A percentile compares a stretch with the other conserved stretches of the same genome.
Conservation (phyloP, 208 protist species). For the Leptomonas seymouri region DNA sequence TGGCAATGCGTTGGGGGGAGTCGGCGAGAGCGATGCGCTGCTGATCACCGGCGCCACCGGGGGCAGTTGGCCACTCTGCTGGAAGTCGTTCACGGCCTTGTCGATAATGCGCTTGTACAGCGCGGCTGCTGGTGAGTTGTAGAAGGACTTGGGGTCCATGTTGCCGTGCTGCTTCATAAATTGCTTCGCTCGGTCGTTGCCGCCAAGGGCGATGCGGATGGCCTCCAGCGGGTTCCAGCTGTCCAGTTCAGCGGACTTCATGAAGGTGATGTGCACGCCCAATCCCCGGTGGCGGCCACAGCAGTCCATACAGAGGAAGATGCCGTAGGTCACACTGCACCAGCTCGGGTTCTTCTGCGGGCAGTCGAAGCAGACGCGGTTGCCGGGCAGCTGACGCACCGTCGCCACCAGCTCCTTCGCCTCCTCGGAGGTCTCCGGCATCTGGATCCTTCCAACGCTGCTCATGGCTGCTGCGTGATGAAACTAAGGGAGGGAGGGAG, state of each 20-base stretch:
- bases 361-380: conserved; percentile 97
- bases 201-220: conserved; percentile 88
- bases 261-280: conserved; percentile 97
- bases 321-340: conserved; percentile 95
- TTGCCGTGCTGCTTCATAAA: conserved; percentile 90
- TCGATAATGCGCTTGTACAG: conserved; percentile 80
- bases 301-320: conserved; percentile 98
- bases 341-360: conserved; percentile 95
- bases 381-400: conserved; percentile 71
- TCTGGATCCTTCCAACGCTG: conserved; percentile 8
- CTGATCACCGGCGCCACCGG: conserved; percentile 2
- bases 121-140: conserved; percentile 54
- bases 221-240: conserved; percentile 87
- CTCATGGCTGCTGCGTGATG: conserved; percentile 12
- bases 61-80: conserved; percentile 25
- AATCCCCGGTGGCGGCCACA: conserved; percentile 94
- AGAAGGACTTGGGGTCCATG: conserved; percentile 70
- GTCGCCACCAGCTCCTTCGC: conserved; percentile 72
- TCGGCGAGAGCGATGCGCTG: not conserved
- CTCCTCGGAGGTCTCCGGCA: conserved; percentile 70
- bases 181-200: conserved; percentile 76
- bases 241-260: conserved; percentile 93
- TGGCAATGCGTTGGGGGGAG: conserved; percentile 7
- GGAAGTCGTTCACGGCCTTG: conserved; percentile 56
- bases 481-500: too few species aligned